Base-by-base conservation (phyloP, 2,329 filamentous ascomycete species). In the Aspergillus fumigatus region DNA sequence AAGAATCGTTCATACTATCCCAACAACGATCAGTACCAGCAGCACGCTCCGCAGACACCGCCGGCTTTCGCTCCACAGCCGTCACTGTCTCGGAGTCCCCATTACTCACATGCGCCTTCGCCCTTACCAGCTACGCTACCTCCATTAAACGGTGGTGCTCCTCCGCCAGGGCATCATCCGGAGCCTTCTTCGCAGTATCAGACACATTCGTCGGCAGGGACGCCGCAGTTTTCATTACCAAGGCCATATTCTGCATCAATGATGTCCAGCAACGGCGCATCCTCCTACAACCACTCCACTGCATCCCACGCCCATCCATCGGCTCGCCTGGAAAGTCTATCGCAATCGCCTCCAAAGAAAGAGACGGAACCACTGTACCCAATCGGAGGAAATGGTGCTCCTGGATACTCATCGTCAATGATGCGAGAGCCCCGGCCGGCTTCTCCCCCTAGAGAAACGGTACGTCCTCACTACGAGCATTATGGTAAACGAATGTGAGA, bases 241-340 rank as follows among this genome's bases (percentile, higher is more conserved):
- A 70, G 69, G 50, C 70, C 73, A 32, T 74, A 74, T 54, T 62
- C 70, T 23, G 65, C 64, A 49, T 64, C 75, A 47, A 59, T 73
- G 53, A 59, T 76, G 59, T 55, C 74, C 26, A 65, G 70, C 52
- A 71, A 71, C 55, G 67, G 69, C 58, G 63, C 74, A 57, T 67
- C 74, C 50, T 65, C 73, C 48, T 77, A 77, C 61, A 65, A 69
- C 51, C 66, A 69, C 52, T 63, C 68, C 26, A 68, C 70, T 26
- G 62, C 74, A 3, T 69, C 73, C 8, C 77, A 79, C 60, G 72
- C 75, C 27, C 77, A 78, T 64, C 75, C 76, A 11, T 57, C 70
- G 5, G 68, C 65, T 59, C 70, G 68, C 38, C 66, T 70, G 32
- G 72, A 75, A 26, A 66, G 68, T 23, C 70, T 73, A 55, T 67